Evolutionary conservation across 2,329 filamentous ascomycete genomes (phyloP), one percentile per base, ranked within the genome.

Genomic region (Pseudocercospora cruenta): DNA sequence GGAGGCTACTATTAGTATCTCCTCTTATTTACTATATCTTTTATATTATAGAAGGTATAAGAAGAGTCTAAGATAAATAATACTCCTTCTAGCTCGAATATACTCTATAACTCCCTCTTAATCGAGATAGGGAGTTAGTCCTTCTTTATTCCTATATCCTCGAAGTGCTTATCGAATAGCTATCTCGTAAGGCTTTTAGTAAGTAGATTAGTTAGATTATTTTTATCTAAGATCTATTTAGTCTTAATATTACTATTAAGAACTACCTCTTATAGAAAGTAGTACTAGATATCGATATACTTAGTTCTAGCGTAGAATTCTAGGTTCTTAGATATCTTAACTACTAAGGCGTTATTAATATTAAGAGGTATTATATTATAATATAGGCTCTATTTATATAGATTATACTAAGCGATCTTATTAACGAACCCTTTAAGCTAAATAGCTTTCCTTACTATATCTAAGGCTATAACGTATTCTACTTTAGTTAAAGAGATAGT

Each of bases 221-320:
- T 12, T n/a, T 58, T 58, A 2, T 31, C 55, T 58, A 58, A 58
- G 14, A 58, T 58, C 55, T 39, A 58, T 21, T 58, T 24, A 3
- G 14, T 28, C 24, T 58, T 58, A 58, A 58, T 58, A 28, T 58
- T 31, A 16, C 28, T 22, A n/a, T 36, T 19, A 16, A 36, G 24
- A 19, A 58, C 28, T 1, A 1, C 1, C 19, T 58, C 55, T 22
- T 24, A 12, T 7, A 58, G 24, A 24, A 58, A 58, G 31, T 58
- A 58, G 33, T 58, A 22, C 5, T 16, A 6, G 33, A 58, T 58
- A 36, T 58, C 33, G 33, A 58, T 58, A 36, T 58, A 21, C 33
- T 58, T 58, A 6, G 31, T 58, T 39, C 31, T 58, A 58, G 24
- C 8, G n/a, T 58, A 39, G n/a, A 58, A 58, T 16, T 58, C 33